Evolutionary conservation across 2,329 filamentous ascomycete species (phyloP).

Genomic region (Aspergillus versicolor): DNA sequence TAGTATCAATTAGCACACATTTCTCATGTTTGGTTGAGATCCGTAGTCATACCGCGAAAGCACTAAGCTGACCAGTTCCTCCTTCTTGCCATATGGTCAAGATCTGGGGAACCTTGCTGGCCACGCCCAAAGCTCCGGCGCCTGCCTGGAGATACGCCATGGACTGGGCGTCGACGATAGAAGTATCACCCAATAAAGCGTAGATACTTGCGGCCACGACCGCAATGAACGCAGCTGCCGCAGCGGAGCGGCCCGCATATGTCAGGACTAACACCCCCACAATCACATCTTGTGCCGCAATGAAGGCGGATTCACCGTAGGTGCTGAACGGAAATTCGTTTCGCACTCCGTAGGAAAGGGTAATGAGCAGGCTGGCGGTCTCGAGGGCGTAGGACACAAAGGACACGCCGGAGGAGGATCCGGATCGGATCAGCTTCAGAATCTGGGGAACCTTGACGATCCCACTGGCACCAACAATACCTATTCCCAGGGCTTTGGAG

Average conservation of each 20-base stretch:
- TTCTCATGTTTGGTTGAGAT: neutral
- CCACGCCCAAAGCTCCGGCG: conserved; percentile 77
- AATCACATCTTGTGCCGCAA: conserved; percentile 86
- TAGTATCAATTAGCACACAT: conserved; percentile 37
- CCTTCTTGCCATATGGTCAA: conserved; percentile 79
- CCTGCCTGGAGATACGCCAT: conserved; percentile 78
- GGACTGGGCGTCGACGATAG: conserved; percentile 63
- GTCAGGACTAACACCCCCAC: conserved; percentile 84
- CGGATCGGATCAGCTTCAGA: conserved; percentile 79
- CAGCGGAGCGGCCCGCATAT: conserved; percentile 67
- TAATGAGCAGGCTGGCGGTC: conserved; percentile 82
- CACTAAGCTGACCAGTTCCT: conserved; percentile 90
- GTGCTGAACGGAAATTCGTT: conserved; percentile 94
- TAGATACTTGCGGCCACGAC: conserved; percentile 68
- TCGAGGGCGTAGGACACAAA: conserved; percentile 93
- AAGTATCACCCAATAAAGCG: conserved; percentile 65
- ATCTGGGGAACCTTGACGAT: conserved; percentile 98
- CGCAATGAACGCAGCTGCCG: conserved; percentile 76
- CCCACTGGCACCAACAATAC: conserved; percentile 84
- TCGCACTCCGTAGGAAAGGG: conserved; percentile 86
- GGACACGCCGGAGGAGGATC: conserved; percentile 78
- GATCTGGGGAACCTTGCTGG: conserved; percentile 94
- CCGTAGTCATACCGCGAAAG: conserved; percentile 73
- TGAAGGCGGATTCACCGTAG: conserved; percentile 90
- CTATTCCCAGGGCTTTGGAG: conserved; percentile 89